These are phyloP conservation scores for Geranomyces michiganensis DNA, from an alignment of 192 early-diverging fungal genomes.

Conservation along the genomic window DNA sequence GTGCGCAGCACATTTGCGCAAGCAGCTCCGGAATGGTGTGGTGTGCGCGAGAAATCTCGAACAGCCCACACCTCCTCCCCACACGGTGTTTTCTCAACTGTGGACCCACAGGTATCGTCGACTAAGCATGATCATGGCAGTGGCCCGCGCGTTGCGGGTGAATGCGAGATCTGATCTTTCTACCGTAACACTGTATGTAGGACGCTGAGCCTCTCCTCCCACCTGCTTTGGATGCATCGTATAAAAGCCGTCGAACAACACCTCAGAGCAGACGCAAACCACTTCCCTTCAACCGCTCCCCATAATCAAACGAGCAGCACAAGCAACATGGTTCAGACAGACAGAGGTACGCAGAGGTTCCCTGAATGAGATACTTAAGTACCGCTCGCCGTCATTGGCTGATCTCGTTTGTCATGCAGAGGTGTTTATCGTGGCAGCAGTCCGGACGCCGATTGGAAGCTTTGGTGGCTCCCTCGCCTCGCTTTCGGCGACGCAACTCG, in stretches of 20 bases:
- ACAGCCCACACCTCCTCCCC: too few relatives aligned
- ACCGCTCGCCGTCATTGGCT: not conserved
- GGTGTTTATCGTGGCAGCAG: conserved; percentile 89
- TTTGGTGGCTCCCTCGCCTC: conserved; percentile 88
- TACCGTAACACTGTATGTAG: too few relatives aligned
- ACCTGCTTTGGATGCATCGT: conserved; percentile 19
- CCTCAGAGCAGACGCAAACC: conserved; percentile 6
- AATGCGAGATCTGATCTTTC: too few relatives aligned
- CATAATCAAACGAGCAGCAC: not conserved
- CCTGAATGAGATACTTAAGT: too few relatives aligned
- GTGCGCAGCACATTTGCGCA: too few relatives aligned
- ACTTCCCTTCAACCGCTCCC: not conserved
- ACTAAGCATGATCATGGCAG: too few relatives aligned
- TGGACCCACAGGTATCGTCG: too few relatives aligned
- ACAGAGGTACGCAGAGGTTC: not conserved
- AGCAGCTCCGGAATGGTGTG: too few relatives aligned
- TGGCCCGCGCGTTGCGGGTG: too few relatives aligned
- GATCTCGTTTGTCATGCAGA: conserved; percentile 7
- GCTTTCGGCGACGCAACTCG: conserved; percentile 81
- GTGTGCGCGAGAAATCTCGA: too few relatives aligned
- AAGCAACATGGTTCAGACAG: conserved; percentile 12
- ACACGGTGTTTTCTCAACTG: too few relatives aligned
- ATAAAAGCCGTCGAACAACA: conserved; percentile 5
- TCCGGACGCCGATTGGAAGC: conserved; percentile 89
- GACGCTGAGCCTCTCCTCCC: too few relatives aligned